These are phyloP conservation scores for Fusarium devonianum DNA, from an alignment of 2,329 filamentous ascomycete species.

Conservation along the genomic window DNA sequence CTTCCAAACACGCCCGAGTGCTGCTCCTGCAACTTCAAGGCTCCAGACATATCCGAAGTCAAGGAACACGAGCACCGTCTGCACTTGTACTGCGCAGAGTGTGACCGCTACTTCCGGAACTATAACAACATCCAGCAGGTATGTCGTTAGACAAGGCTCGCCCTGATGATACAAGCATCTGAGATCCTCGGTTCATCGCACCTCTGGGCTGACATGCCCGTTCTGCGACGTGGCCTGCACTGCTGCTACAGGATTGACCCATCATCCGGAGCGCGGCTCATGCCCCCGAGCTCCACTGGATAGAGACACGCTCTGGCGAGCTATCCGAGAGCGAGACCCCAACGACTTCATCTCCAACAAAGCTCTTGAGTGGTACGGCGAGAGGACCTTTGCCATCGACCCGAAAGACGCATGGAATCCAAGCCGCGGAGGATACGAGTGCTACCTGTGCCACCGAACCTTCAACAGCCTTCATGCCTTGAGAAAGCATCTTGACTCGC, in stretches of 20 bases:
- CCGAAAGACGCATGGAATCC: conserved; percentile 54
- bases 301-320: conserved; percentile 57
- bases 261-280: conserved; percentile 64
- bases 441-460: conserved; percentile 54
- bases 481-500: conserved; percentile 62
- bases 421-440: conserved; percentile 38
- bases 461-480: conserved; percentile 50
- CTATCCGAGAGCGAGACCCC: conserved; percentile 56
- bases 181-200: conserved; percentile 56
- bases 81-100: conserved; percentile 47
- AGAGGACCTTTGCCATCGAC: conserved; percentile 46
- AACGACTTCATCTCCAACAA: conserved; percentile 58
- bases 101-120: conserved; percentile 44
- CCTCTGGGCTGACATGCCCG: conserved; percentile 51
- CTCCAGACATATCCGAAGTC: neutral
- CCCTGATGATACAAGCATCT: conserved; percentile 55
- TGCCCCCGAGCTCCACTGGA: conserved; percentile 58
- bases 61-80: conserved; percentile 40
- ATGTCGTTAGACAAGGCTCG: fast-evolving
- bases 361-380: conserved; percentile 54
- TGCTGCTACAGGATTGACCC: conserved; percentile 60
- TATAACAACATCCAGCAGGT: conserved; percentile 30
- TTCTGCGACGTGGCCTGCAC: conserved; percentile 59
- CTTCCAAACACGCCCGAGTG: conserved; percentile 33
- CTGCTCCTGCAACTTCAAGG: conserved; percentile 31